Conservation (phyloP, 1,139 yeast species). For the Petasospora fabianii region DNA sequence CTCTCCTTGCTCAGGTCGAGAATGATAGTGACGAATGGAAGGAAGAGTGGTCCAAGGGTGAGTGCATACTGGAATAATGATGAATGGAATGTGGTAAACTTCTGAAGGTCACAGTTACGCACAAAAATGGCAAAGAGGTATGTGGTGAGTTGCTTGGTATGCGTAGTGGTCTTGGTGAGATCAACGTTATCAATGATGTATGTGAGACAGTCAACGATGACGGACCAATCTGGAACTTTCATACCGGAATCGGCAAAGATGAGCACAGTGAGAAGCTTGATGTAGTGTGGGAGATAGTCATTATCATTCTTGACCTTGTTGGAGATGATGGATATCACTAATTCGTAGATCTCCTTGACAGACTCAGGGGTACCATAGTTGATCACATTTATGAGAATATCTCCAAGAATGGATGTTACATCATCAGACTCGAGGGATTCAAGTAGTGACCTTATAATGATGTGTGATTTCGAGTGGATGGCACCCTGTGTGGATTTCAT, state of each 20-base stretch:
- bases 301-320: constrained; percentile 18
- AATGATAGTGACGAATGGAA: constrained; percentile 48
- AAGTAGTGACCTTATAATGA: constrained; percentile 45
- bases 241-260: constrained; percentile 68
- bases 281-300: constrained; percentile 11
- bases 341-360: constrained; percentile 43
- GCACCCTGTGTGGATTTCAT: constrained; percentile 68
- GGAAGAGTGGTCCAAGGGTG: constrained; percentile 30
- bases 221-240: constrained; percentile 43
- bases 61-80: constrained; percentile 37
- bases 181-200: constrained; percentile 13
- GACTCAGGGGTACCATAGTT: constrained; percentile 59
- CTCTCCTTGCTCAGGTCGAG: constrained; percentile 43
- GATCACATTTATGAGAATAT: constrained; percentile 56
- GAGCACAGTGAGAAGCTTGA: constrained; percentile 39
- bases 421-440: constrained; percentile 33
- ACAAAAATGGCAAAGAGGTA: constrained; percentile 44
- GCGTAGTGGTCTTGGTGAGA: constrained; percentile 19
- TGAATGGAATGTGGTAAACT: constrained; percentile 46
- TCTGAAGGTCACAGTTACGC: constrained; percentile 57
- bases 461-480: constrained; percentile 66
- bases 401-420: constrained; percentile 48
- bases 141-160: constrained; percentile 25
- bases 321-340: constrained; percentile 33
- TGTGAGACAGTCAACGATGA: constrained; percentile 17